These are phyloP conservation scores for Luffa acutangula DNA, from an alignment of 306 rosid species.

Conservation along the genomic window DNA sequence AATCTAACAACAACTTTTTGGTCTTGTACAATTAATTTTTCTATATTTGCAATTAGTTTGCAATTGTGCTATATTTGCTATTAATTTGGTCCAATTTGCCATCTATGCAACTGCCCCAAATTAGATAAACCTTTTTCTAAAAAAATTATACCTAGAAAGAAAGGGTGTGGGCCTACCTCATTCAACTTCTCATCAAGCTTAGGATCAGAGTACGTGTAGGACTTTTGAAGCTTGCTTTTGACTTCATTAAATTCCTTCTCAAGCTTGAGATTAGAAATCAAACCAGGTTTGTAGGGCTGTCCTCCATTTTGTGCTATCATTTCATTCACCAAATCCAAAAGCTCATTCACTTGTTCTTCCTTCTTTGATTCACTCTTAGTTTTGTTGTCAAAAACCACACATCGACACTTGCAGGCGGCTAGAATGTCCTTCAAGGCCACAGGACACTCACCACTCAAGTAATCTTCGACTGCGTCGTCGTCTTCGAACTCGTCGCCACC, in stretches of 20 bases:
- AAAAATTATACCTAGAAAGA: too few relatives aligned
- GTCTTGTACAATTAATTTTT: too few relatives aligned
- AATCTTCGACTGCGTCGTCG: conserved; percentile 50
- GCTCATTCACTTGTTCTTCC: conserved; percentile 45
- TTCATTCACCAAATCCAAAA: conserved; percentile 43
- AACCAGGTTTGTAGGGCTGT: conserved; percentile 38
- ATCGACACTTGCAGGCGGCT: conserved; percentile 39
- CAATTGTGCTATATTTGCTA: too few relatives aligned
- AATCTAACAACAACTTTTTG: too few relatives aligned
- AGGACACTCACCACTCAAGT: conserved; percentile 44
- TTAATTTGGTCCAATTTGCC: too few relatives aligned
- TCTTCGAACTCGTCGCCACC: background rate
- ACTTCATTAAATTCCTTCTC: background rate
- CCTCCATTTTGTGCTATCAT: conserved; percentile 49
- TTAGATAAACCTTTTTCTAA: too few relatives aligned
- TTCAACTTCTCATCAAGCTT: background rate
- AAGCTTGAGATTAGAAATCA: conserved; percentile 23
- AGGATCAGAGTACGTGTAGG: conserved; percentile 47
- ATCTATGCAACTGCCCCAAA: too few relatives aligned
- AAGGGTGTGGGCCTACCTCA: conserved; percentile 25
- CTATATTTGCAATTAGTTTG: too few relatives aligned
- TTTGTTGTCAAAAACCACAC: conserved; percentile 77
- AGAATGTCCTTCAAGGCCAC: conserved; percentile 59
- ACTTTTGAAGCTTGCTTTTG: conserved; percentile 31
- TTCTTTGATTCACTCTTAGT: conserved; percentile 50